phyloP scores from a whole-genome alignment of 1,284 basidiomycete genomes.

The Cutaneotrichosporon arboriforme region DNA sequence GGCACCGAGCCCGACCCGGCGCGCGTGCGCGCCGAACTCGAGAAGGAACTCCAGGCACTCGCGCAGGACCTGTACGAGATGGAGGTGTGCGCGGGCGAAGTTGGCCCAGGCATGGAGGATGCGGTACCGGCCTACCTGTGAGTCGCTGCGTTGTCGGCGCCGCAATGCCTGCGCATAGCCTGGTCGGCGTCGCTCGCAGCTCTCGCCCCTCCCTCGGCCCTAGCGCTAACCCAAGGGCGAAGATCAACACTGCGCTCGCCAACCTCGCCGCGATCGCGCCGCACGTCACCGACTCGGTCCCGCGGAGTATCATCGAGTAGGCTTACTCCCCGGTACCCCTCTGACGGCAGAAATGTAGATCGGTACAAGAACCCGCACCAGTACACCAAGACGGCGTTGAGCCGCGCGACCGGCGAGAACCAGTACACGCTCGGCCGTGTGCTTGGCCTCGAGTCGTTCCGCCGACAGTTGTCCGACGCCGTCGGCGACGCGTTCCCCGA shows the following conservation, averaged over 20 bases:
- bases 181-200: no score
- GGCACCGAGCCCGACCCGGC: slow-evolving; percentile 21
- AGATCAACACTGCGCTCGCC: slow-evolving; percentile 31
- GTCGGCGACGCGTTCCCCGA: slow-evolving; percentile 32
- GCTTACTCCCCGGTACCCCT: slow-evolving; percentile 3
- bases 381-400: slow-evolving; percentile 35
- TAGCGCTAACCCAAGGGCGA: slow-evolving; percentile 18
- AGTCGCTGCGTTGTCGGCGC: slow-evolving; percentile 15
- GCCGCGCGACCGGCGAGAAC: slow-evolving; percentile 40
- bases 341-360: slow-evolving; percentile 25
- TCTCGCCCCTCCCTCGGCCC: background rate
- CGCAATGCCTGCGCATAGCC: no score
- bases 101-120: slow-evolving; percentile 33
- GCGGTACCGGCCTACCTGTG: slow-evolving; percentile 36
- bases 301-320: slow-evolving; percentile 37
- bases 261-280: slow-evolving; percentile 26
- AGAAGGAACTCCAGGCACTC: slow-evolving; percentile 29
- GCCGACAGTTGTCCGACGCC: slow-evolving; percentile 33
- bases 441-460: slow-evolving; percentile 41
- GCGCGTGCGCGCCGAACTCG: slow-evolving; percentile 29
- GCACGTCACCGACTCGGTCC: slow-evolving; percentile 37
- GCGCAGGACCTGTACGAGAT: slow-evolving; percentile 44
- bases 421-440: slow-evolving; percentile 42
- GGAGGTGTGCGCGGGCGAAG: slow-evolving; percentile 45
- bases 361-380: slow-evolving; percentile 32